These are phyloP conservation scores for Croton setiger DNA, from an alignment of 441 rosid species.

Conservation along the genomic window DNA sequence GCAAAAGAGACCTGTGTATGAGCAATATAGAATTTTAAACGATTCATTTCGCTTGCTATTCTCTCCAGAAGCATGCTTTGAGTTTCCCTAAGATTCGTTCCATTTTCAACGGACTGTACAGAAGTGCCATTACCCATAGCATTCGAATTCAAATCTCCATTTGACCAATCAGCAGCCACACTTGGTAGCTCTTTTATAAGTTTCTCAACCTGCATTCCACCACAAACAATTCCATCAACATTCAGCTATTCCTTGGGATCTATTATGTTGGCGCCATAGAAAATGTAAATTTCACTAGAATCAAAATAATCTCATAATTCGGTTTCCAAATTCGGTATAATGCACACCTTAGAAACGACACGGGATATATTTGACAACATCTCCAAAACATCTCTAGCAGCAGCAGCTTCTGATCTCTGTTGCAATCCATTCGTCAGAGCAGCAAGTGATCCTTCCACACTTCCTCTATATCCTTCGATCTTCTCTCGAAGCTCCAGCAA, in stretches of 20 bases:
- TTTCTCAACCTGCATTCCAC: conserved; percentile 78
- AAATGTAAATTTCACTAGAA: neutral
- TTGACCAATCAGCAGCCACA: conserved; percentile 75
- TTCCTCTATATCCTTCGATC: conserved; percentile 71
- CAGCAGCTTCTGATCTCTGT: conserved; percentile 92
- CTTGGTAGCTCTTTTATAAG: conserved; percentile 89
- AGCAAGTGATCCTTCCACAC: conserved; percentile 63
- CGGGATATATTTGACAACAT: conserved; percentile 82
- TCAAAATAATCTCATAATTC: neutral
- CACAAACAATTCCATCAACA: neutral
- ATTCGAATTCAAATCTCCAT: conserved; percentile 49
- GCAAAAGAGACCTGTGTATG: conserved; percentile 82
- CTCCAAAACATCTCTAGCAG: conserved; percentile 84
- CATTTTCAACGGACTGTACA: conserved; percentile 55
- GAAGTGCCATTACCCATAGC: conserved; percentile 39
- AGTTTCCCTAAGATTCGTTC: conserved; percentile 81
- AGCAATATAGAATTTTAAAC: conserved; percentile 86
- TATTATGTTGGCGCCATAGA: neutral
- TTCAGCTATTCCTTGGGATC: neutral
- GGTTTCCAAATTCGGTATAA: neutral
- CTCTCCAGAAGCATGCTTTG: conserved; percentile 97
- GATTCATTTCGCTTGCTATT: conserved; percentile 97
- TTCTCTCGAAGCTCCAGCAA: conserved; percentile 84
- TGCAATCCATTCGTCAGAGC: conserved; percentile 67
- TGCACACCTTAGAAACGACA: conserved; percentile 79